A percentile compares a stretch with the other conserved stretches of the same genome.
These are phyloP conservation scores for Chrysanthemum seticuspe DNA, from an alignment of 129 eudicot species.

Conservation along the genomic window DNA sequence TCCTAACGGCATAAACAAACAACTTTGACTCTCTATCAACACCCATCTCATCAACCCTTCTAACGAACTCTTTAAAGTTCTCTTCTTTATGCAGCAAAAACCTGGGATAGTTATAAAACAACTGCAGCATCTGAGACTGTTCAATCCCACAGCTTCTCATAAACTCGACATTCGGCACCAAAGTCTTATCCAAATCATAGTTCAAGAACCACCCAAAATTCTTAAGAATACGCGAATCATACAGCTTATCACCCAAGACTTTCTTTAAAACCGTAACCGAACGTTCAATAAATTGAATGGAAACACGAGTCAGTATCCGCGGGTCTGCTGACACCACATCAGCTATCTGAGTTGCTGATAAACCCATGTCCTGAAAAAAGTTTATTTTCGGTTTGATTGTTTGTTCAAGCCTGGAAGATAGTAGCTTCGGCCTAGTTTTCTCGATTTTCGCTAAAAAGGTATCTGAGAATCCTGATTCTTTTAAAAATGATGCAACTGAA, in stretches of 20 bases:
- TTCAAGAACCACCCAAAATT: slow-evolving; percentile 12
- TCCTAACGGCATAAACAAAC: slow-evolving; percentile 35
- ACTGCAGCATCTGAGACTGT: slow-evolving; percentile 22
- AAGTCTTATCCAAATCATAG: slow-evolving; percentile 22
- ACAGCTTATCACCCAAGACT: slow-evolving; percentile 29
- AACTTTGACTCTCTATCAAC: slow-evolving; percentile 27
- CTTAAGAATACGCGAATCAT: slow-evolving; percentile 24
- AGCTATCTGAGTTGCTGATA: slow-evolving; percentile 27
- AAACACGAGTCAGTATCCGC: slow-evolving; percentile 11
- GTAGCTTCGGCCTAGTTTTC: neutral
- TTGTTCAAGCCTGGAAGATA: slow-evolving; percentile 1
- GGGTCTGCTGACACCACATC: slow-evolving; percentile 20
- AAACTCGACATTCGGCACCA: slow-evolving; percentile 34
- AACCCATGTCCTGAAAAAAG: neutral
- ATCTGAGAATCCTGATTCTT: neutral
- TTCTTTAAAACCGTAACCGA: slow-evolving; percentile 16
- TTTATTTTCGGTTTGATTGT: neutral
- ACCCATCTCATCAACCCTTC: slow-evolving; percentile 35
- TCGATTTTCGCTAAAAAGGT: neutral
- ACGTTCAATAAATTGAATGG: slow-evolving; percentile 4
- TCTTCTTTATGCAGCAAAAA: slow-evolving; percentile 24
- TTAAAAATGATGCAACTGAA: neutral
- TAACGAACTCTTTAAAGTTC: slow-evolving; percentile 16
- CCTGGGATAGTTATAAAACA: slow-evolving; percentile 19
- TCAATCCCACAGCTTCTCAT: slow-evolving; percentile 37